Percentiles rank a stretch among this genome's conserved stretches.
Evolutionary conservation across 192 early-diverging fungal genomes (phyloP).

Genomic region (Coemansia umbellata): DNA sequence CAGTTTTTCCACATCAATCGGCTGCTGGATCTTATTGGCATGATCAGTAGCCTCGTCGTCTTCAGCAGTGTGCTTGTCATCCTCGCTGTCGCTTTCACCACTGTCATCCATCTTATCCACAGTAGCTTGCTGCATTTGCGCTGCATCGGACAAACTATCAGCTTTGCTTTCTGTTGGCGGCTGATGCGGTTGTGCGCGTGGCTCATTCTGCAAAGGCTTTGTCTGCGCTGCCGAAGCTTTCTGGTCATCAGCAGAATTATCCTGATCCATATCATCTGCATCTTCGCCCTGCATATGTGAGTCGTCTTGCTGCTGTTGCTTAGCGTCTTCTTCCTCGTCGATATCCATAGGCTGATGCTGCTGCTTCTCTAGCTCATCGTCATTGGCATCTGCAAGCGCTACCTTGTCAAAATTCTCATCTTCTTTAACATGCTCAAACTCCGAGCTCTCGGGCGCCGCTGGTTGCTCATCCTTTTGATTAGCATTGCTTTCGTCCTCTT

Average conservation of each 20-base stretch:
- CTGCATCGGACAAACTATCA: slow-evolving; percentile 16
- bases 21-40: slow-evolving; percentile 23
- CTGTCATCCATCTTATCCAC: slow-evolving; percentile 24
- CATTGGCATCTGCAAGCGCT: slow-evolving; percentile 61
- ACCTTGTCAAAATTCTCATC: slow-evolving; percentile 66
- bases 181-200: slow-evolving; percentile 13
- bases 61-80: slow-evolving; percentile 44
- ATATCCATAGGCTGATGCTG: slow-evolving; percentile 62
- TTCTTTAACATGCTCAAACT: slow-evolving; percentile 62
- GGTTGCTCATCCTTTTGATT: slow-evolving; percentile 20
- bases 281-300: too few relatives aligned
- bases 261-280: slow-evolving; percentile 9
- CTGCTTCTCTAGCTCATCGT: slow-evolving; percentile 52
- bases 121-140: slow-evolving; percentile 40
- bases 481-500: neutral
- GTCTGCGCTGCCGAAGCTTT: neutral
- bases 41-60: slow-evolving; percentile 42
- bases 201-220: neutral
- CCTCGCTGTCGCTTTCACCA: slow-evolving; percentile 33
- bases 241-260: neutral
- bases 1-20: slow-evolving; percentile 62
- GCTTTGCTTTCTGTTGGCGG: slow-evolving; percentile 3
- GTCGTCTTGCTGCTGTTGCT: slow-evolving; percentile 43
- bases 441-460: slow-evolving; percentile 26
- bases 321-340: slow-evolving; percentile 53